Percentiles rank a stretch among this genome's conserved stretches.
Conservation (phyloP, 257 asterid species). For the Capsicum baccatum region DNA sequence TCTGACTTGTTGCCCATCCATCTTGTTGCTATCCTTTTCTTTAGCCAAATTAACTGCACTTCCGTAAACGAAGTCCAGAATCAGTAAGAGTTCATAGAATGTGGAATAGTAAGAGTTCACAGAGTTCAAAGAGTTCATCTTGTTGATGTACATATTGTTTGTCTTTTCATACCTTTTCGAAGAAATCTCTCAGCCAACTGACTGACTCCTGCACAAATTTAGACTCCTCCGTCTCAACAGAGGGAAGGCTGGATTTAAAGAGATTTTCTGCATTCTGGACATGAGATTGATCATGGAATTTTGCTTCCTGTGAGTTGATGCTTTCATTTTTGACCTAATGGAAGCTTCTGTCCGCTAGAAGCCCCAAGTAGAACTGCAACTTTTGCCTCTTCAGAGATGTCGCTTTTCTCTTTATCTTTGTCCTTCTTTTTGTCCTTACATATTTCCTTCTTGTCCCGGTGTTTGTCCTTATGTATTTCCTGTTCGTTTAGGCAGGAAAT, state of each 20-base stretch:
- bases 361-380: conserved; percentile 50
- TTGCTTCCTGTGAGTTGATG: conserved; percentile 43
- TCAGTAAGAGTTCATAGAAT: no score
- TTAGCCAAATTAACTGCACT: conserved; percentile 31
- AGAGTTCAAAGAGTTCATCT: no score
- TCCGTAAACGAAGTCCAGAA: no score
- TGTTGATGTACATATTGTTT: conserved; percentile 34
- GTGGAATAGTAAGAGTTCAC: no score
- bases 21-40: conserved; percentile 48
- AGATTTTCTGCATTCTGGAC: conserved; percentile 57
- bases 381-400: conserved; percentile 61
- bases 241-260: conserved; percentile 36
- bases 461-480: conserved; percentile 46
- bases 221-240: conserved; percentile 44
- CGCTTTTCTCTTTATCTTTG: conserved; percentile 53
- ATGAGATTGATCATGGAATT: conserved; percentile 36
- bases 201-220: conserved; percentile 55
- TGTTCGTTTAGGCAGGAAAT: no score
- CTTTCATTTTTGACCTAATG: conserved; percentile 28
- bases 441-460: conserved; percentile 62
- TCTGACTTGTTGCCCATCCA: conserved; percentile 42
- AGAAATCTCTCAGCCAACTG: conserved; percentile 50
- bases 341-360: conserved; percentile 45
- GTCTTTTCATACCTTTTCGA: conserved; percentile 41
- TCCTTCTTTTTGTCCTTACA: conserved; percentile 45